Percentiles rank a stretch among this genome's conserved stretches.
phyloP scores from a whole-genome alignment of 495 filamentous ascomycete genomes.

The Penicillium lagena region DNA sequence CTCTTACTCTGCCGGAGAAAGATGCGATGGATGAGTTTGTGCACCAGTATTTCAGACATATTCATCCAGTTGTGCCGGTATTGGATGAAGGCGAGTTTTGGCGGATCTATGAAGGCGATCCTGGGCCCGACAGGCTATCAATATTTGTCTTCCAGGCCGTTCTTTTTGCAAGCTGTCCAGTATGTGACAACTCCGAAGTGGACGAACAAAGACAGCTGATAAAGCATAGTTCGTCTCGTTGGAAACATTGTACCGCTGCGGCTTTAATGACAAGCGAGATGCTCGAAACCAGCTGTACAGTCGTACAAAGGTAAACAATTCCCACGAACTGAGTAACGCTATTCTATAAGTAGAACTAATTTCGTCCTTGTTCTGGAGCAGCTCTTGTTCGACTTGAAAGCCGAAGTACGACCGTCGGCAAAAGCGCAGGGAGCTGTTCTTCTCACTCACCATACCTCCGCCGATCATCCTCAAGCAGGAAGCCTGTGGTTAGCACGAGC shows the following conservation, averaged over 20 bases:
- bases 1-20: conserved; percentile 33
- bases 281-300: conserved; percentile 38
- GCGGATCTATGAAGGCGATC: conserved; percentile 24
- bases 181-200: conserved; percentile 15
- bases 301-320: conserved; percentile 28
- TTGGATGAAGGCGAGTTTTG: conserved; percentile 44
- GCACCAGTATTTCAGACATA: conserved; percentile 39
- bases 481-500: conserved; percentile 41
- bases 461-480: conserved; percentile 31
- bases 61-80: conserved; percentile 41
- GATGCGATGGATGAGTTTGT: conserved; percentile 37
- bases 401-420: conserved; percentile 20
- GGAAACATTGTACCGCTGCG: conserved; percentile 32
- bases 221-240: conserved; percentile 30
- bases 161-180: conserved; percentile 39
- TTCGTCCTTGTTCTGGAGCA: conserved; percentile 1
- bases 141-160: conserved; percentile 44
- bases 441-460: conserved; percentile 33
- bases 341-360: neutral
- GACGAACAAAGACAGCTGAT: neutral
- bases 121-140: conserved; percentile 22
- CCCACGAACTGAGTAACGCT: neutral
- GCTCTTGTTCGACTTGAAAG: conserved; percentile 23
- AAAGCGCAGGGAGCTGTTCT: conserved; percentile 39
- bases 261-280: conserved; percentile 33